phyloP scores from a whole-genome alignment of 2,329 filamentous ascomycete species.

The Magnaporthiopsis incrustans region DNA sequence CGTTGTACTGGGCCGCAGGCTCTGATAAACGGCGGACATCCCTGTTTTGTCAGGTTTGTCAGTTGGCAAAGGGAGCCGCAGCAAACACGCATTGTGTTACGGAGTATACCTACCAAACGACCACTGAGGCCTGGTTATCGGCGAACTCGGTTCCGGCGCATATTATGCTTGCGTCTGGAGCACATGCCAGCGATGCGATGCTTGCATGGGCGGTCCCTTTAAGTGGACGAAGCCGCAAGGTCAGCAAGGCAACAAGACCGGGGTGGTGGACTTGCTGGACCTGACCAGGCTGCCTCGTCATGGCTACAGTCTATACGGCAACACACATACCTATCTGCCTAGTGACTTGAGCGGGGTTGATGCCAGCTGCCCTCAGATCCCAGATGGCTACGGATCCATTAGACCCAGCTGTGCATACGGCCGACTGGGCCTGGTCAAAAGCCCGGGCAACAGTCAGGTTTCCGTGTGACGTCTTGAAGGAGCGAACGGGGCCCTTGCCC shows the following conservation, averaged over 20 bases:
- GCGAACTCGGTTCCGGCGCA: slow-evolving; percentile 68
- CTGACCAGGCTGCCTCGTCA: too few species aligned
- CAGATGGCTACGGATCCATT: slow-evolving; percentile 60
- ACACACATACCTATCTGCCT: slow-evolving; percentile 32
- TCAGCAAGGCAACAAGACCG: slow-evolving; percentile 1
- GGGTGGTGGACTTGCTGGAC: slow-evolving; percentile 13
- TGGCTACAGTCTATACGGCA: slow-evolving; percentile 18
- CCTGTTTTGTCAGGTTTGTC: slow-evolving; percentile 28
- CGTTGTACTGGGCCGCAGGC: slow-evolving; percentile 47
- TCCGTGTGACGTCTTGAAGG: slow-evolving; percentile 44
- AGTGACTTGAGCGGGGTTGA: slow-evolving; percentile 27
- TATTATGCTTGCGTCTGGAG: slow-evolving; percentile 46
- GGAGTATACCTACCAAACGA: slow-evolving; percentile 43
- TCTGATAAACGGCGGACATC: slow-evolving; percentile 44
- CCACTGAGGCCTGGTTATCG: slow-evolving; percentile 52
- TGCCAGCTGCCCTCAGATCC: slow-evolving; percentile 47
- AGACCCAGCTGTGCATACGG: slow-evolving; percentile 63
- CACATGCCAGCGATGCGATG: slow-evolving; percentile 60
- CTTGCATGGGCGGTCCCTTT: slow-evolving; percentile 12
- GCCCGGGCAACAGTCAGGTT: slow-evolving; percentile 57
- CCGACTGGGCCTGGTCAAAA: slow-evolving; percentile 40
- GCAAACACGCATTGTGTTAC: neutral
- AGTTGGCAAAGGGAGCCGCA: slow-evolving; percentile 6
- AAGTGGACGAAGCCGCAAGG: neutral
- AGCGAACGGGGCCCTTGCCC: slow-evolving; percentile 38